Base-by-base conservation (phyloP, 176 grass and related monocot genomes). In the Luzula sylvatica region DNA sequence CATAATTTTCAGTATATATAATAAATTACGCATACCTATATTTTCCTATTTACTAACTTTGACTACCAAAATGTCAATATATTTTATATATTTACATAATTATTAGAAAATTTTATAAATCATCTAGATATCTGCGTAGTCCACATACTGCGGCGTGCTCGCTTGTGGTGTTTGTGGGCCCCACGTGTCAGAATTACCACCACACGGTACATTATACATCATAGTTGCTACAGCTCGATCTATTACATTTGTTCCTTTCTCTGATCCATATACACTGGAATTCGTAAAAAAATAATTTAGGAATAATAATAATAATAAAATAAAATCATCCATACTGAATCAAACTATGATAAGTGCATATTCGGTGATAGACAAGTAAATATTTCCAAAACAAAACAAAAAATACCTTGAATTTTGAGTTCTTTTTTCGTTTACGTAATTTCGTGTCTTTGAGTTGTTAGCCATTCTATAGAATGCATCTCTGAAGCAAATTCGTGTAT, bases 401-500 rank as follows among this genome's bases (percentile, higher is more conserved):
- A 21, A 11, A 16, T 75, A 78, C 81, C 75, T 79, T 5, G 72
- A 69, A 30, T 46, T 68, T 1, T 26, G 15, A 9, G 30, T 15
- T 53, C 28, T 23, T 11, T 24, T 12, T 29, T 26, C 71, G 15
- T 58, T 69, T 17, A 24, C 66, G 26, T 58, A 23, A 38, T 55
- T 46, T 42, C 27, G 48, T 4, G 20, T 15, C 12, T 65, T 52
- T 0, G 86, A 80, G 53, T 62, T 68, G 28, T 77, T 66, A 53
- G 80, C 80, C 32, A 90, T 53, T 55, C 86, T 73, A 68, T 84
- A 84, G 47, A 83, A 90, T 42, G 86, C 73, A 50, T 90, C 86
- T 56, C 86, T 76, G 75, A 77, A 65, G 76, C 80, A 90, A 25
- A 84, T 61, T 38, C 86, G 51, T 17, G 76, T 77, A 61, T 67